Conservation (phyloP, 495 filamentous ascomycete genomes). For the Apodospora peruviana region DNA sequence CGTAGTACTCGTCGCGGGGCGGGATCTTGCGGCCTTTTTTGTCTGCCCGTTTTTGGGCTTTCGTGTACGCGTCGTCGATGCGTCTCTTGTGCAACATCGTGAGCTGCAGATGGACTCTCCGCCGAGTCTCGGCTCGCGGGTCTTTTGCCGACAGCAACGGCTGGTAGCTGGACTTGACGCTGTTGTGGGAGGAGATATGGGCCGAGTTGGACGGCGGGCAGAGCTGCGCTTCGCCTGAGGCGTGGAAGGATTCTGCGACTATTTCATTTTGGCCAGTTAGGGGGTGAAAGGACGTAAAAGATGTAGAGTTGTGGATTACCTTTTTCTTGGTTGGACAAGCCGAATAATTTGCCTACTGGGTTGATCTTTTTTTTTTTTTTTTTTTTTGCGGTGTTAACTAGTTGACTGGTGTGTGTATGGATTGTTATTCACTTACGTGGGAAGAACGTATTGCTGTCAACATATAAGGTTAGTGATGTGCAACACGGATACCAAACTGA, state of each 20-base stretch:
- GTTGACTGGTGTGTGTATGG: too few relatives aligned
- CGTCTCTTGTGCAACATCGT: slow-evolving; percentile 38
- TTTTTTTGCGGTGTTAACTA: too few relatives aligned
- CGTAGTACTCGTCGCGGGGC: slow-evolving; percentile 44
- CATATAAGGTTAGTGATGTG: background rate
- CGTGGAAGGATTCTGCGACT: slow-evolving; percentile 51
- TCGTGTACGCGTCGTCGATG: slow-evolving; percentile 58
- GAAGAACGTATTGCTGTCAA: slow-evolving; percentile 58
- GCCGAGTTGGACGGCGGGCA: slow-evolving; percentile 54
- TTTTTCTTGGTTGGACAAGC: slow-evolving; percentile 41
- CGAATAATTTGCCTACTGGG: slow-evolving; percentile 30
- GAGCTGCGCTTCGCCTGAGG: slow-evolving; percentile 47
- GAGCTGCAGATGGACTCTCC: slow-evolving; percentile 46
- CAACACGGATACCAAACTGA: background rate
- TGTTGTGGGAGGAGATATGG: slow-evolving; percentile 71
- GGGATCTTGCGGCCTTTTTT: slow-evolving; percentile 53
- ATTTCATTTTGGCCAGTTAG: slow-evolving; percentile 16
- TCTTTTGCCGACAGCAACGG: slow-evolving; percentile 30
- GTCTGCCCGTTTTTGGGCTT: slow-evolving; percentile 54
- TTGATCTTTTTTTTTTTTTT: too few relatives aligned
- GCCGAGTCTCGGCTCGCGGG: slow-evolving; percentile 42
- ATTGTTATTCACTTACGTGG: too few relatives aligned
- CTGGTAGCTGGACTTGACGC: slow-evolving; percentile 24
- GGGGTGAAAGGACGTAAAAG: slow-evolving; percentile 6
- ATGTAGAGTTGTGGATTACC: too few relatives aligned